Evolutionary conservation across 768 basidiomycete species (phyloP).

Genomic region (Psilocybe cyanescens): DNA sequence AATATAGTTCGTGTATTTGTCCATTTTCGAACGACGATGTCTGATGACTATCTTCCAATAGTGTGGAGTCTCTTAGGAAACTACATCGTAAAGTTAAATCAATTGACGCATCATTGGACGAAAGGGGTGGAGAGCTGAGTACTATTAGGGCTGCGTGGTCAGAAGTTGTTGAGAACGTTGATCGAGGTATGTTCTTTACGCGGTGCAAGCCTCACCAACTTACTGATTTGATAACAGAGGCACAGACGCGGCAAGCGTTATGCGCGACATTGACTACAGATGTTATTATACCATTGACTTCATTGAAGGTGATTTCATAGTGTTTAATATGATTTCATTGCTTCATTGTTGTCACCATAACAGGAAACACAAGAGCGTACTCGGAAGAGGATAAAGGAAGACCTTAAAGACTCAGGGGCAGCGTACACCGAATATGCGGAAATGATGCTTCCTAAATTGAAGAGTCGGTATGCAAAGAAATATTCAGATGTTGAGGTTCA

Average conservation of each 20-base stretch:
- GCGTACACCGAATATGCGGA: conserved; percentile 86
- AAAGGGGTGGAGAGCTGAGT: conserved; percentile 62
- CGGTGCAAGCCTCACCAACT: not conserved
- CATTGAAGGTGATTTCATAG: conserved; percentile 57
- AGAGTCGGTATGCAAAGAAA: conserved; percentile 79
- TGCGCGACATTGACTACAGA: conserved; percentile 69
- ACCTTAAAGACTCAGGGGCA: conserved; percentile 76
- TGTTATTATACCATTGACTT: conserved; percentile 69
- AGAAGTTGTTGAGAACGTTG: conserved; percentile 85
- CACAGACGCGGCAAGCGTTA: conserved; percentile 82
- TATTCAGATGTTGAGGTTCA: conserved; percentile 85
- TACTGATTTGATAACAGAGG: conserved; percentile 51
- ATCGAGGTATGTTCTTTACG: conserved; percentile 56
- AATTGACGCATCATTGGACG: conserved; percentile 74
- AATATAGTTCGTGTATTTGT: conserved; percentile 60
- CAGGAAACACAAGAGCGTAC: conserved; percentile 93
- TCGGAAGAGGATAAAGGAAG: conserved; percentile 90
- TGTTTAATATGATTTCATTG: conserved; percentile 2
- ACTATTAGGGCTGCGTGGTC: conserved; percentile 77
- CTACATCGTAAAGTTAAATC: conserved; percentile 74
- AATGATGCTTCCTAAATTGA: conserved; percentile 77
- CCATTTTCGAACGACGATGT: not conserved
- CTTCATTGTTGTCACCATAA: not conserved
- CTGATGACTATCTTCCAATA: conserved; percentile 30
- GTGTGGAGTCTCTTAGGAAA: conserved; percentile 74